Conservation (phyloP, 1,284 basidiomycete genomes). For the Polyporus tsugae region DNA sequence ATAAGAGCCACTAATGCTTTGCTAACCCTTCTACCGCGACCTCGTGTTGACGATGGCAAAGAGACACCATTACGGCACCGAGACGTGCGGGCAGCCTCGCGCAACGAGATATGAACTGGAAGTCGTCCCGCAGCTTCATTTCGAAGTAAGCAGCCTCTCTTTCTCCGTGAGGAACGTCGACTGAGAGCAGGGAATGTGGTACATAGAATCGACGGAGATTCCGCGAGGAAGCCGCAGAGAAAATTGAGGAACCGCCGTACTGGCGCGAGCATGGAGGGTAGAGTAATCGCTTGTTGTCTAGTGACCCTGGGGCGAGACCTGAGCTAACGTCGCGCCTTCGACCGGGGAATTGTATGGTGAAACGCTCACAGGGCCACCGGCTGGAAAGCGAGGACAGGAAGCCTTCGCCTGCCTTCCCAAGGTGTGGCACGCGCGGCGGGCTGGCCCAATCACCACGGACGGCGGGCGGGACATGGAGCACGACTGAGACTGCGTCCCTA, state of each 20-base stretch:
- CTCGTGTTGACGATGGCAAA: not conserved
- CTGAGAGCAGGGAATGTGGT: not conserved
- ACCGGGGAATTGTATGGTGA: conserved; percentile 7
- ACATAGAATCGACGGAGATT: not conserved
- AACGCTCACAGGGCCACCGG: conserved; percentile 18
- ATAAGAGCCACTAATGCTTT: not conserved
- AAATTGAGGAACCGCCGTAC: not conserved
- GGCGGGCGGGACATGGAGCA: conserved; percentile 28
- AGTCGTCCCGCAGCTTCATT: conserved; percentile 4
- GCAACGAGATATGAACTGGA: conserved; percentile 7
- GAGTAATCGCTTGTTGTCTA: not conserved
- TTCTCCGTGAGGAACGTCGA: not conserved
- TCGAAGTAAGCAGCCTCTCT: not conserved
- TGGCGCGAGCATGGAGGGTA: not conserved
- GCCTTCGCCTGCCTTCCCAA: conserved; percentile 19
- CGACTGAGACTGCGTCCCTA: conserved; percentile 20
- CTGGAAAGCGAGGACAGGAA: conserved; percentile 17
- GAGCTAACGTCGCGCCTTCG: not conserved
- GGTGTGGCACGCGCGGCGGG: conserved; percentile 19
- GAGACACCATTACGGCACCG: conserved; percentile 14
- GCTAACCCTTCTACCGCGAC: not conserved
- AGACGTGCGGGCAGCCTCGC: conserved; percentile 6
- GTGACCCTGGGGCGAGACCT: not conserved
- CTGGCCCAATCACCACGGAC: conserved; percentile 29
- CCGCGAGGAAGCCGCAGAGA: not conserved